Percentiles rank a stretch among this genome's conserved stretches.
Conservation (phyloP, 2,329 filamentous ascomycete species). For the Sporothrix euskadiensis region DNA sequence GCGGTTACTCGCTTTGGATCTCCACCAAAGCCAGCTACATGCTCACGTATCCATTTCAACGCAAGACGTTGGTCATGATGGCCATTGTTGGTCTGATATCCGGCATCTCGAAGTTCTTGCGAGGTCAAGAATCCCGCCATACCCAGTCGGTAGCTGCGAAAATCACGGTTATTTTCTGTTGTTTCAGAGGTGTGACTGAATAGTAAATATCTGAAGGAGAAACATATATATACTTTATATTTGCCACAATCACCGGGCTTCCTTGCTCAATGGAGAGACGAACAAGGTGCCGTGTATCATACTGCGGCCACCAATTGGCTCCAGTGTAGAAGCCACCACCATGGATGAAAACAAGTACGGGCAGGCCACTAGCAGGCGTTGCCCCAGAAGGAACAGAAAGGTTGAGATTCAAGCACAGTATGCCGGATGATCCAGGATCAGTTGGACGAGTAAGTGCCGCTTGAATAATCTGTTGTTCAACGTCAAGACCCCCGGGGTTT, state of each 20-base stretch:
- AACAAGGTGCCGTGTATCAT: not conserved
- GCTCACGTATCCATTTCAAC: not conserved
- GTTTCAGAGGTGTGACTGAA: no score
- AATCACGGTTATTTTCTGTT: not conserved
- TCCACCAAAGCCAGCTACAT: not conserved
- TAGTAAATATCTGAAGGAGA: not conserved
- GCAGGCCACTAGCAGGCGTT: not conserved
- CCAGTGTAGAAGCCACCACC: not conserved
- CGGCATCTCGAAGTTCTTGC: not conserved
- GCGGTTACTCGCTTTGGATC: not conserved
- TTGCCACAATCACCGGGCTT: not conserved
- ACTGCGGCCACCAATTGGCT: not conserved
- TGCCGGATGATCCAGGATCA: not conserved
- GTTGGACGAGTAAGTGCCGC: not conserved
- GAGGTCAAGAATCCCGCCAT: not conserved
- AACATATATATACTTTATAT: not conserved
- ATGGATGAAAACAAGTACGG: not conserved
- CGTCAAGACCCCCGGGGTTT: not conserved
- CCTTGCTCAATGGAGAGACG: not conserved
- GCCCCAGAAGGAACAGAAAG: not conserved
- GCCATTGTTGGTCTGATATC: not conserved
- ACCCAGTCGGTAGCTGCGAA: not conserved
- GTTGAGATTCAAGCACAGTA: not conserved
- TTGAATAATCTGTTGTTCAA: conserved; percentile 1
- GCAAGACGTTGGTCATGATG: not conserved